These are phyloP conservation scores for Pterothamnion heteromorphum DNA, from an alignment of 31 red algal species.

Conservation along the genomic window DNA sequence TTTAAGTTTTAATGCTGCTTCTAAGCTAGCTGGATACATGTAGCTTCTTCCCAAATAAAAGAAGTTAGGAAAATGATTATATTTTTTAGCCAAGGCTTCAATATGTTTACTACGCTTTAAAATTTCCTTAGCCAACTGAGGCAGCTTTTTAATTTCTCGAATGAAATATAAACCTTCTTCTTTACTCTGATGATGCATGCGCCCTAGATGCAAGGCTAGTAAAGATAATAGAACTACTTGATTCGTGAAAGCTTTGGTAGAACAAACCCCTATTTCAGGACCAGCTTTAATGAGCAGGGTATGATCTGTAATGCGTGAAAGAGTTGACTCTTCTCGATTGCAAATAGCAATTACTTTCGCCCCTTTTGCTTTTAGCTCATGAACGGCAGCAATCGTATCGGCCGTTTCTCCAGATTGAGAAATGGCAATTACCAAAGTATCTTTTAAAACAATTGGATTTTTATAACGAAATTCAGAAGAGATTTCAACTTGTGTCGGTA, in stretches of 20 bases:
- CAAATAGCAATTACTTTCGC: neutral
- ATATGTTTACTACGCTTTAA: neutral
- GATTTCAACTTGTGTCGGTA: slow-evolving; percentile 27
- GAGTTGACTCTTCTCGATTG: neutral
- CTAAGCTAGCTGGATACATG: slow-evolving; percentile 87
- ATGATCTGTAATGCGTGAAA: slow-evolving; percentile 1
- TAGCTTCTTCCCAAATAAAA: slow-evolving; percentile 76
- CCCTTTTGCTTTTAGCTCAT: neutral
- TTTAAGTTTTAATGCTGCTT: slow-evolving; percentile 97
- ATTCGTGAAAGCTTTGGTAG: slow-evolving; percentile 45
- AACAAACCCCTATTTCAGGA: slow-evolving; percentile 39
- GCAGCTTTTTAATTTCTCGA: neutral
- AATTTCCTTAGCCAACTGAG: neutral
- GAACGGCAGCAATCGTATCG: slow-evolving; percentile 36
- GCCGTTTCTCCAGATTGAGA: slow-evolving; percentile 48
- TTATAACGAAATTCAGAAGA: slow-evolving; percentile 43
- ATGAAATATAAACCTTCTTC: neutral
- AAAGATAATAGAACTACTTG: slow-evolving; percentile 4
- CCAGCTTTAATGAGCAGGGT: slow-evolving; percentile 34
- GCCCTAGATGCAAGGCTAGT: slow-evolving; percentile 16
- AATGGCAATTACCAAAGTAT: slow-evolving; percentile 27
- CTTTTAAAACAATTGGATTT: neutral
- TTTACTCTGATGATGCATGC: neutral
- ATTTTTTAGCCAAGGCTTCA: neutral
- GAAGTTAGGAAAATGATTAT: neutral